Percentiles rank a stretch among this genome's conserved stretches.
Evolutionary conservation across 257 asterid species (phyloP).

Genomic region (Nicotiana benthamiana): DNA sequence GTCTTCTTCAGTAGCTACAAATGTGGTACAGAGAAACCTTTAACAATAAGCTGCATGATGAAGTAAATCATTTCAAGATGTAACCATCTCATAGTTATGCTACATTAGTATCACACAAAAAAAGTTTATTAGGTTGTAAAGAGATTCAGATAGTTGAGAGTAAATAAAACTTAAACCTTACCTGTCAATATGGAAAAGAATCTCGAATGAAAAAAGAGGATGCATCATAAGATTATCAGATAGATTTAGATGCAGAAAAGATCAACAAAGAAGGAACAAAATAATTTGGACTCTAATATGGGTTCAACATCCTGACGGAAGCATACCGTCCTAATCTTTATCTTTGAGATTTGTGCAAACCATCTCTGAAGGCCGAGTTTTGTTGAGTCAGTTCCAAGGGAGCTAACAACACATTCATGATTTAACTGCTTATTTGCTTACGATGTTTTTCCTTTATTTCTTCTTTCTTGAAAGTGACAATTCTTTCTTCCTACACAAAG

Average conservation of each 20-base stretch:
- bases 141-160: not conserved
- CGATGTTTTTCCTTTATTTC: not conserved
- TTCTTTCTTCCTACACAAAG: not conserved
- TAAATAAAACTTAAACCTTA: not conserved
- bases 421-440: not conserved
- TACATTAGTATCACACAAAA: not conserved
- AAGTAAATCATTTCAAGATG: slow-evolving; percentile 40
- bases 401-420: not conserved
- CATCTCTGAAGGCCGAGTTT: not conserved
- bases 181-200: not conserved
- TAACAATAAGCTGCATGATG: slow-evolving; percentile 53
- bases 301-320: not conserved
- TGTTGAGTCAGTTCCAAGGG: not conserved
- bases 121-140: not conserved
- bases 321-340: not conserved
- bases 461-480: not conserved
- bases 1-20: slow-evolving; percentile 79
- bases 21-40: slow-evolving; percentile 56
- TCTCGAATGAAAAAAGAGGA: not conserved
- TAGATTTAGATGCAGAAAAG: not conserved
- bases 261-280: not conserved
- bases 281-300: not conserved
- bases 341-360: not conserved
- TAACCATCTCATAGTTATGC: slow-evolving; percentile 5
- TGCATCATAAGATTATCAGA: not conserved